Evolutionary conservation across 176 grass and related monocot species (phyloP), one percentile per base, ranked within the genome.

Genomic region (Ananas comosus): DNA sequence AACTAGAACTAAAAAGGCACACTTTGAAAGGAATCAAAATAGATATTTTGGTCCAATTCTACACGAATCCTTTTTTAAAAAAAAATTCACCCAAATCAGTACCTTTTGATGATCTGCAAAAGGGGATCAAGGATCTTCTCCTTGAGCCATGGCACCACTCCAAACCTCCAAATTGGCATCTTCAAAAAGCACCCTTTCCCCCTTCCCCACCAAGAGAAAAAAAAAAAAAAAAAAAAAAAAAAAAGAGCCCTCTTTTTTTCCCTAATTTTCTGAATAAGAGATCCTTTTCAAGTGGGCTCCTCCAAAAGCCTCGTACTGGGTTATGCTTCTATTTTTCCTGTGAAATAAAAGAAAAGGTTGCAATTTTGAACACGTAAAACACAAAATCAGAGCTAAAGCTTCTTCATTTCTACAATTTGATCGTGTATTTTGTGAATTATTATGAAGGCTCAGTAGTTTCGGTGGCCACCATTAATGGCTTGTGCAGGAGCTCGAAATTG

Each of bases 41-140:
- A 58, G 53, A 73, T 28, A 59, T 48, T n/a, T 42, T 27, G 25
- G 2, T 27, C 25, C 25, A 27, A 27, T 27, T 2, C 25, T 27
- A 27, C 25, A 27, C 25, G 25, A 58, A 63, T 21, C 12, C 47
- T 1, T 12, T 18, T 10, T 10, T 21, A 58, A 17, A n/a, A n/a
- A n/a, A n/a, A n/a, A 63, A 47, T 8, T 25, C n/a, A 12, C 18
- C 25, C 16, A 58, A 66, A 28, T 61, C 51, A 76, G 7, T 65
- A 96, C 91, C 88, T 96, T 70, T 68, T 81, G 53, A 96, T 78
- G 2, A 96, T 90, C 53, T 86, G 82, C 50, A 91, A 29, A 3
- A 96, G 13, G 63, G 88, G 88, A 51, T 96, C 85, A 42, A 86
- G 48, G 49, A 91, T 71, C 80, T 64, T 96, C 53, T 16, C 64